Evolutionary conservation across 2,329 filamentous ascomycete species (phyloP).

Genomic region (Sarocladium kiliense): DNA sequence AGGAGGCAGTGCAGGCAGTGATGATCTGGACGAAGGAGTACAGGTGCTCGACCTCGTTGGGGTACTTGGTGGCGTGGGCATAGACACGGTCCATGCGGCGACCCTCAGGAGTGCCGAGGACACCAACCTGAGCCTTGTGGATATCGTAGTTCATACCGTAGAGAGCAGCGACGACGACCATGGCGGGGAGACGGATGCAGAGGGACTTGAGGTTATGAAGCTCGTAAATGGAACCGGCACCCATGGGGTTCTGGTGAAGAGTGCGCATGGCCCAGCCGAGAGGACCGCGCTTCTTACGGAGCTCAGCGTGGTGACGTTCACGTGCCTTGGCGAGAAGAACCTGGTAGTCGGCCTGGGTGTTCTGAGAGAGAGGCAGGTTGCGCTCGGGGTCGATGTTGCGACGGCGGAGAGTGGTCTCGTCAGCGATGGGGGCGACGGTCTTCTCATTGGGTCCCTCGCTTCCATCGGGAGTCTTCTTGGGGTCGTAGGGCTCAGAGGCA

Average conservation of each 20-base stretch:
- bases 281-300: slow-evolving; percentile 58
- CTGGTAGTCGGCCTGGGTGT: slow-evolving; percentile 51
- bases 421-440: slow-evolving; percentile 32
- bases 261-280: slow-evolving; percentile 81
- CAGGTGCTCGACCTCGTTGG: slow-evolving; percentile 65
- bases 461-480: slow-evolving; percentile 19
- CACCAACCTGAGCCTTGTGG: slow-evolving; percentile 67
- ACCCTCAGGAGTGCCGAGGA: slow-evolving; percentile 67
- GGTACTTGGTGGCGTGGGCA: slow-evolving; percentile 56
- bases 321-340: slow-evolving; percentile 53
- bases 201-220: slow-evolving; percentile 61
- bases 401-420: slow-evolving; percentile 26
- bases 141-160: slow-evolving; percentile 82
- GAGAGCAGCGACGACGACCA: slow-evolving; percentile 55
- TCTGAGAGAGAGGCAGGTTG: slow-evolving; percentile 39
- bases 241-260: slow-evolving; percentile 69
- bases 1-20: slow-evolving; percentile 67
- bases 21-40: slow-evolving; percentile 64
- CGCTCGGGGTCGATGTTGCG: slow-evolving; percentile 34
- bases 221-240: slow-evolving; percentile 70
- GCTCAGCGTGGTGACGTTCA: slow-evolving; percentile 55
- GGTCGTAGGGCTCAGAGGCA: slow-evolving; percentile 25
- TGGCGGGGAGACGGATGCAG: slow-evolving; percentile 63
- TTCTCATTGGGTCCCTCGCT: slow-evolving; percentile 27
- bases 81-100: slow-evolving; percentile 67